These are phyloP conservation scores for Kandelia obovata DNA, from an alignment of 345 rosid genomes.

Conservation along the genomic window DNA sequence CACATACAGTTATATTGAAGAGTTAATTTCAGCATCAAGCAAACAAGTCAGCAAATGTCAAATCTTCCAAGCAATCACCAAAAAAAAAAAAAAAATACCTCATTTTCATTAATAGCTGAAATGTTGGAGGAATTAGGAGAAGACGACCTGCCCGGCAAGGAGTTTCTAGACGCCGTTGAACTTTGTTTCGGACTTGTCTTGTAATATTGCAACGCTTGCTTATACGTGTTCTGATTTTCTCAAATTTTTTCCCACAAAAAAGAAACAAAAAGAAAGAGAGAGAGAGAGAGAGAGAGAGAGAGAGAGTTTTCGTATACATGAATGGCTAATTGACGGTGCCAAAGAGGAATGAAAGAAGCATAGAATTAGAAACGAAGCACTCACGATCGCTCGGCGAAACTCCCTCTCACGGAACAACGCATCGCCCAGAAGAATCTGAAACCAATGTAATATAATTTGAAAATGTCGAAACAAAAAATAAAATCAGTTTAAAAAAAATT, in stretches of 20 bases:
- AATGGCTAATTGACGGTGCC: background rate
- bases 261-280: background rate
- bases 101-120: slow-evolving; percentile 76
- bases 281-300: too few relatives aligned
- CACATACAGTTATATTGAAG: background rate
- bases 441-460: slow-evolving; percentile 3
- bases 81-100: slow-evolving; percentile 37
- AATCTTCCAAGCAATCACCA: background rate
- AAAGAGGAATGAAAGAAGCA: background rate
- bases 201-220: slow-evolving; percentile 80
- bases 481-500: too few relatives aligned
- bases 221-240: slow-evolving; percentile 56
- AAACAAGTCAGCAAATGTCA: background rate
- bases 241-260: background rate
- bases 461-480: background rate
- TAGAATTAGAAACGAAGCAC: slow-evolving; percentile 17
- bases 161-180: slow-evolving; percentile 56
- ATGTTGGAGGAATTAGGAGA: slow-evolving; percentile 66
- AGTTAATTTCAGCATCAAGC: background rate
- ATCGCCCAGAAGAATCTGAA: slow-evolving; percentile 85
- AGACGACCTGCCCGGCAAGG: slow-evolving; percentile 71
- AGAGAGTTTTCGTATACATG: background rate
- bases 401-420: slow-evolving; percentile 79
- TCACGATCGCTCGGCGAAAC: slow-evolving; percentile 81
- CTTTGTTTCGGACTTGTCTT: slow-evolving; percentile 75